Evolutionary conservation across 2,329 filamentous ascomycete genomes (phyloP).

Genomic region (Paecilomyces sp.): DNA sequence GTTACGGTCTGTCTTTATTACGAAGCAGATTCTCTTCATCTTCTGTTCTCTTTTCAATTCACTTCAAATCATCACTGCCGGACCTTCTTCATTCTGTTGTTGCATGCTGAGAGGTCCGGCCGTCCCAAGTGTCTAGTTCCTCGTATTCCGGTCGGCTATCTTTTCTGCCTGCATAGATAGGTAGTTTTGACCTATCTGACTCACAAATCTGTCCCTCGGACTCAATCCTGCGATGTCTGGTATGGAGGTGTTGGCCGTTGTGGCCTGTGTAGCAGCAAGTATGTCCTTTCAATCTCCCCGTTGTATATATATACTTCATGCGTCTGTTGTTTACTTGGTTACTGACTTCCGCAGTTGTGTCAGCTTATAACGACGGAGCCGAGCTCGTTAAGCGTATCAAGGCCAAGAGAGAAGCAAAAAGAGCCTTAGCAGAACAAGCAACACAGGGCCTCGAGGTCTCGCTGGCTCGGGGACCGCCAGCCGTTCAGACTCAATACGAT

Average conservation of each 20-base stretch:
- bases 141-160: not conserved
- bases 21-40: not conserved
- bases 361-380: slow-evolving; percentile 23
- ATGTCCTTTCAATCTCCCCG: not conserved
- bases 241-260: slow-evolving; percentile 14
- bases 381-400: slow-evolving; percentile 22
- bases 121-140: not conserved
- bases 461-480: slow-evolving; percentile 23
- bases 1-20: not conserved
- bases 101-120: not conserved
- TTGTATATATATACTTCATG: not conserved
- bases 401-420: slow-evolving; percentile 13
- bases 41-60: not conserved
- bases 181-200: not conserved
- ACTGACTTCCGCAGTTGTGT: slow-evolving; percentile 16
- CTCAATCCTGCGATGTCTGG: slow-evolving; percentile 9
- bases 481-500: slow-evolving; percentile 32
- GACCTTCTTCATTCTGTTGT: not conserved
- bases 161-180: not conserved
- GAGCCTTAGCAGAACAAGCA: slow-evolving; percentile 10
- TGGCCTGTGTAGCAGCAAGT: slow-evolving; percentile 17
- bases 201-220: not conserved
- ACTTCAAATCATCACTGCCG: not conserved
- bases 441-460: slow-evolving; percentile 26
- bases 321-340: not conserved